Base-by-base conservation (phyloP, 2,329 filamentous ascomycete species). In the Hypoxylon sp. region DNA sequence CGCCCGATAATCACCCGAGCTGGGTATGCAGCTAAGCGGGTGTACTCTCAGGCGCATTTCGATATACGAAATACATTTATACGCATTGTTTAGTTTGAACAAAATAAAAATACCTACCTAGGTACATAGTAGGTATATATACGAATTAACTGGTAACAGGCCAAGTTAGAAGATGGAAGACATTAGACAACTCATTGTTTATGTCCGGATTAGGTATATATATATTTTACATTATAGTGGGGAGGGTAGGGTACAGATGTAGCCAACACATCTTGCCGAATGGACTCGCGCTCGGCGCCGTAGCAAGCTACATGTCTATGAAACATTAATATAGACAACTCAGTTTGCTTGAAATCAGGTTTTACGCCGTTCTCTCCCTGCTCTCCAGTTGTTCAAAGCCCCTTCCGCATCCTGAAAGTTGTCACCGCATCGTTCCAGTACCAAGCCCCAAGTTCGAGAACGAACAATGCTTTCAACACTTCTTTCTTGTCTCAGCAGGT, bases 401-500 rank as follows among this genome's bases (percentile, higher is more conserved):
- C 71, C 63, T 75, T 94, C 89, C 86, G 91, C 93, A 15, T 82
- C 85, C 46, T 83, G 81, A 1, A 82, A 83, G 42, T 83, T 81
- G 52, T 85, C 87, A 8, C 84, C 87, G 77, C 96, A 98, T 72
- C 93, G 86, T 75, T 94, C 92, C 44, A 85, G 86, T 2, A 98
- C 86, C 27, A 97, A 78, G 0, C 86, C 85, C 95, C 96, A 98
- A 0, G 92, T 97, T 78, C 94, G 87, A 55, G 87, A 86, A 71
- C 96, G 87, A 56, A 99, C 88, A 60, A 97, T 96, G 62, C 84
- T 86, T 81, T 97, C 93, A 15, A 97, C 88, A 42, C 88, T 87
- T 75, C 89, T 87, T 82, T 97, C 93, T 77, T 92, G 92, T 73
- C 92, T 86, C 64, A 97, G 82, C 57, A 94, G 77, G 46, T 85